Evolutionary conservation across 2,329 filamentous ascomycete genomes (phyloP).

Genomic region (Aspergillus aculeatinus): DNA sequence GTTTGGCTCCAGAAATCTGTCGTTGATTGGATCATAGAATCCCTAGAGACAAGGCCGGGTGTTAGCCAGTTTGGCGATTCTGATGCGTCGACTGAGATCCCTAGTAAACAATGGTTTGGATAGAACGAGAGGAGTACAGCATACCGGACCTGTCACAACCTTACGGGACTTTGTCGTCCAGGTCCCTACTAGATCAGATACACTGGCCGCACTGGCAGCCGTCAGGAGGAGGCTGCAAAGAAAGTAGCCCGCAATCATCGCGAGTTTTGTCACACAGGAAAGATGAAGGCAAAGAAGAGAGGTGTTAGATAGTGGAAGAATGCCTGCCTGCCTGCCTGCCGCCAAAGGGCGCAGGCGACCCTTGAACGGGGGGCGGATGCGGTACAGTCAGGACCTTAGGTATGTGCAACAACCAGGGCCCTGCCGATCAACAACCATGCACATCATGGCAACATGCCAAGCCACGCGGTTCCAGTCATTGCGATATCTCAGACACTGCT

Average conservation of each 20-base stretch:
- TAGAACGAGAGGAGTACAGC: conserved; percentile 18
- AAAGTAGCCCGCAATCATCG: conserved; percentile 31
- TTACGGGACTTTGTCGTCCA: conserved; percentile 71
- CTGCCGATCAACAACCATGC: conserved; percentile 14
- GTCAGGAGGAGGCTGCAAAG: conserved; percentile 38
- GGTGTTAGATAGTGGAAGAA: conserved; percentile 6
- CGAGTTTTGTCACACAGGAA: conserved; percentile 12
- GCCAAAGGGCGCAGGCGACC: conserved; percentile 14
- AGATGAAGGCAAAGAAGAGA: neutral
- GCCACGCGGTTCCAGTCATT: conserved; percentile 3
- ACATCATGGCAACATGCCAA: conserved; percentile 17
- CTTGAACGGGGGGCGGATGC: conserved; percentile 10
- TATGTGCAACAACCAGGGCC: conserved; percentile 12
- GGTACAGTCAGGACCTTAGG: neutral
- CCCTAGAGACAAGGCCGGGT: conserved; percentile 45
- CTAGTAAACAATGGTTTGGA: conserved; percentile 1
- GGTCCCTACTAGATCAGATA: conserved; percentile 62
- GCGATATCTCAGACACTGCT: neutral
- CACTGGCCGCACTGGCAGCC: conserved; percentile 42
- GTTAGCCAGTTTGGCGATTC: neutral
- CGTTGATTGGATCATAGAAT: conserved; percentile 68
- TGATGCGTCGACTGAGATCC: neutral
- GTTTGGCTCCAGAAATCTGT: conserved; percentile 64
- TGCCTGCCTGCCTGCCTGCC: neutral
- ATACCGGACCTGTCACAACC: conserved; percentile 68